phyloP scores from a whole-genome alignment of 2,329 filamentous ascomycete species.

The Penicillium brasilianum region DNA sequence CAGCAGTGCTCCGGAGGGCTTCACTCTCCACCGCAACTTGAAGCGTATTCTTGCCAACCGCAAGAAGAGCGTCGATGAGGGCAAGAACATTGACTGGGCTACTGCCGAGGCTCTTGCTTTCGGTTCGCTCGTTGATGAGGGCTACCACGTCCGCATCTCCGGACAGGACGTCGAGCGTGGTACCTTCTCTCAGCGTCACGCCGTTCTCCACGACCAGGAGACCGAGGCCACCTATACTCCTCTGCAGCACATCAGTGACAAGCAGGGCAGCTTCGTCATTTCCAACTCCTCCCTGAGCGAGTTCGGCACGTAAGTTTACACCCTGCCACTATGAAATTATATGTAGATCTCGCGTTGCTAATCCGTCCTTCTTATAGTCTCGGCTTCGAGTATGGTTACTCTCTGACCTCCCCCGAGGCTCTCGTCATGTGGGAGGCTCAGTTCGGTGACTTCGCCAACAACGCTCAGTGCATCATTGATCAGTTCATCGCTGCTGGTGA shows the following conservation, averaged over 20 bases:
- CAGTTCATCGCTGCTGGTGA: conserved; percentile 98
- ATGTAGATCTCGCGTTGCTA: conserved; percentile 44
- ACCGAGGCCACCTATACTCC: conserved; percentile 92
- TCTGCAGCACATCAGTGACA: conserved; percentile 82
- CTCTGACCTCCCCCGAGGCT: conserved; percentile 92
- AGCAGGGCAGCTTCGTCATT: conserved; percentile 95
- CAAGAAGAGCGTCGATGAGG: conserved; percentile 89
- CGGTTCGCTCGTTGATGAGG: conserved; percentile 86
- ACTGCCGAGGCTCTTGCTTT: conserved; percentile 96
- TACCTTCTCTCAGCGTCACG: conserved; percentile 97
- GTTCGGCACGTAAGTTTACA: conserved; percentile 57
- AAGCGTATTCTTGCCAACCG: conserved; percentile 92
- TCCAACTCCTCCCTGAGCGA: conserved; percentile 89
- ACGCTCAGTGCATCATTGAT: conserved; percentile 97
- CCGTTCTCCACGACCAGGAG: conserved; percentile 97
- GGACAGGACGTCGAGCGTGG: conserved; percentile 99
- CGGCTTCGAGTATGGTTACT: conserved; percentile 99
- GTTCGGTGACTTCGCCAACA: conserved; percentile 99
- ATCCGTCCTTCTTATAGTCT: conserved; percentile 68
- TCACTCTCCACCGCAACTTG: conserved; percentile 90
- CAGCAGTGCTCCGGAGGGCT: conserved; percentile 78
- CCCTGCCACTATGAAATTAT: conserved; percentile 43
- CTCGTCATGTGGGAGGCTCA: conserved; percentile 99
- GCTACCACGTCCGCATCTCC: conserved; percentile 95
- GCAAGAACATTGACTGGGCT: conserved; percentile 95